Conservation (phyloP, 2,329 filamentous ascomycete species). For the Davidsoniella australis region DNA sequence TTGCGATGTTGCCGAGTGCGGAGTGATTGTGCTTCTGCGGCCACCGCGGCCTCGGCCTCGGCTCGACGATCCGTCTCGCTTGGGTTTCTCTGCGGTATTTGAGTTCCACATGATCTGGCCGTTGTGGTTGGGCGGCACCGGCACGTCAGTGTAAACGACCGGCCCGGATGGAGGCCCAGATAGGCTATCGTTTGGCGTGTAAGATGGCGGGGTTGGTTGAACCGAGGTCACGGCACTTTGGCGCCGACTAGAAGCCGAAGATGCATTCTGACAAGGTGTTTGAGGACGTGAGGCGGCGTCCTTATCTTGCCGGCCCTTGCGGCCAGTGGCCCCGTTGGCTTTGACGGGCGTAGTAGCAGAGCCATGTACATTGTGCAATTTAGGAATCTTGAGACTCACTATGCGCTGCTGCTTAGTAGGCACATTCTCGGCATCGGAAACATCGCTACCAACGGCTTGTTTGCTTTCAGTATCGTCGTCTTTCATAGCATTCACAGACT, state of each 20-base stretch:
- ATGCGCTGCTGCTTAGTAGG: slow-evolving; percentile 4
- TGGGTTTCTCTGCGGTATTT: slow-evolving; percentile 2
- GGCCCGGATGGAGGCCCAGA: slow-evolving; percentile 4
- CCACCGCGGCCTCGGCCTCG: slow-evolving; percentile 9
- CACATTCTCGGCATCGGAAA: slow-evolving; percentile 1
- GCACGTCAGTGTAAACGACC: background rate
- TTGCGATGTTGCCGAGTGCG: too few species aligned
- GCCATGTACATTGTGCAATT: slow-evolving; percentile 5
- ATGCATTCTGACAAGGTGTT: background rate
- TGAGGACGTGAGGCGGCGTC: background rate
- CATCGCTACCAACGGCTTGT: background rate
- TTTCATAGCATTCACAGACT: background rate
- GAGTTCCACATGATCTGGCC: slow-evolving; percentile 13
- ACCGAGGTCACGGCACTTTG: background rate
- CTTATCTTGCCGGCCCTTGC: background rate
- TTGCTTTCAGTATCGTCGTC: background rate
- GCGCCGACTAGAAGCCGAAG: background rate
- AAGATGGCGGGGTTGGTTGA: background rate
- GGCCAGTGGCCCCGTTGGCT: too few species aligned
- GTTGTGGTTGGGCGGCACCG: slow-evolving; percentile 10
- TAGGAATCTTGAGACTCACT: slow-evolving; percentile 8
- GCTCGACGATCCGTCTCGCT: background rate
- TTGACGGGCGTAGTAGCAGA: background rate
- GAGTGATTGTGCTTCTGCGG: slow-evolving; percentile 1
- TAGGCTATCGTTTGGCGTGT: slow-evolving; percentile 4